Conservation (phyloP, 805 yeast genomes). For the Suhomyces sp. region DNA sequence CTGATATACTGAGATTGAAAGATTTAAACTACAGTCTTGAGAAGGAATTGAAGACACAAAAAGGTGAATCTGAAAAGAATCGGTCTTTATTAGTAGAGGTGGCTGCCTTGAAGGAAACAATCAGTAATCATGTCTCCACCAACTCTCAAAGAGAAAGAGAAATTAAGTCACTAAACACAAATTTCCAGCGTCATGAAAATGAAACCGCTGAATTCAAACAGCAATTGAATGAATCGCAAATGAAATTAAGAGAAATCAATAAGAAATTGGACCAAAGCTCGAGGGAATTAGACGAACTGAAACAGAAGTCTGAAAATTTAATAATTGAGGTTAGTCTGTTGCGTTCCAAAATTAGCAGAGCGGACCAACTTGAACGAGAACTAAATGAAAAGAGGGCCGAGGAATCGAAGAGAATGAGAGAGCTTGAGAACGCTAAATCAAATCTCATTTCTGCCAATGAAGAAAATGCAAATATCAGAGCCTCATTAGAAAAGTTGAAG, state of each 20-base stretch:
- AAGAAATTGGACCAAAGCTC: slow-evolving; percentile 17
- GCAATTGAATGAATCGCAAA: slow-evolving; percentile 14
- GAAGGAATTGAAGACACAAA: slow-evolving; percentile 10
- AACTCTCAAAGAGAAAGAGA: slow-evolving; percentile 12
- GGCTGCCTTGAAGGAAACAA: slow-evolving; percentile 10
- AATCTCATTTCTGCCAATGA: slow-evolving; percentile 5
- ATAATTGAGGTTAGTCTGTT: slow-evolving; percentile 12
- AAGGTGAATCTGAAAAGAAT: slow-evolving; percentile 8
- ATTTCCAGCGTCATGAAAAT: slow-evolving; percentile 11
- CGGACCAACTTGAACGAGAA: slow-evolving; percentile 7
- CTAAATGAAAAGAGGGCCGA: slow-evolving; percentile 3
- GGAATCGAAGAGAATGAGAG: slow-evolving; percentile 8
- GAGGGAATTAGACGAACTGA: slow-evolving; percentile 19
- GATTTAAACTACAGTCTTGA: slow-evolving; percentile 6
- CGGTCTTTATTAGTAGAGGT: slow-evolving; percentile 12
- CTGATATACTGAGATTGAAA: slow-evolving; percentile 11
- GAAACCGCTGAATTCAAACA: slow-evolving; percentile 12
- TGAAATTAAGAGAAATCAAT: slow-evolving; percentile 11
- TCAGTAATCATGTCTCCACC: slow-evolving; percentile 9
- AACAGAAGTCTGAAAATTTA: slow-evolving; percentile 10
- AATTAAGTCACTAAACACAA: slow-evolving; percentile 11
- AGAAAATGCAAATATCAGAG: slow-evolving; percentile 5
- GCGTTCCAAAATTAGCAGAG: slow-evolving; percentile 7
- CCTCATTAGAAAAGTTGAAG: slow-evolving; percentile 17
- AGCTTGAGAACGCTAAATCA: slow-evolving; percentile 12